Percentiles rank a stretch among this genome's conserved stretches.
Evolutionary conservation across 202 grass and related monocot genomes (phyloP).

Genomic region (Schoenoplectus triqueter): DNA sequence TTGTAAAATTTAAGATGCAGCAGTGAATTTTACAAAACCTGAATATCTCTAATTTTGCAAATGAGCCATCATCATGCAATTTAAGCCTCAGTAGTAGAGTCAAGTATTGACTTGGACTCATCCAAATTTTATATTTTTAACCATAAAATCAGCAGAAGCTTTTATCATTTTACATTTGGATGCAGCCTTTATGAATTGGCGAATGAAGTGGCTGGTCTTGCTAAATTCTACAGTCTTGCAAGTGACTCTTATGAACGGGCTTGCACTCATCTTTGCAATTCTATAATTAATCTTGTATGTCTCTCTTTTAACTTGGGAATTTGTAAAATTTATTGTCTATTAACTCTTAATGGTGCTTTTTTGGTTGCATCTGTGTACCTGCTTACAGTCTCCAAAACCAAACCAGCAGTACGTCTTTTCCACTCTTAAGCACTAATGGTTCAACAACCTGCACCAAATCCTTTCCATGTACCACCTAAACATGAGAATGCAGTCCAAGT

Average conservation of each 20-base stretch:
- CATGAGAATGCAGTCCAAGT: conserved; percentile 4
- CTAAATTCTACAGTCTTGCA: conserved; percentile 91
- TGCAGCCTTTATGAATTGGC: conserved; percentile 98
- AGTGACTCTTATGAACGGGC: conserved; percentile 94
- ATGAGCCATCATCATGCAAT: background rate
- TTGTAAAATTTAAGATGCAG: conserved; percentile 24
- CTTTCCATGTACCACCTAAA: background rate
- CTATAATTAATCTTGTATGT: conserved; percentile 92
- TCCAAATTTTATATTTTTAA: conserved; percentile 22
- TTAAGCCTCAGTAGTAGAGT: background rate
- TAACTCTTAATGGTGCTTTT: conserved; percentile 9
- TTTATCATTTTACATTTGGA: conserved; percentile 42
- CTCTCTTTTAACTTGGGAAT: conserved; percentile 42
- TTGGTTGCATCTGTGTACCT: background rate
- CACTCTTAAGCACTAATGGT: background rate
- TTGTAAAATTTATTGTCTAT: conserved; percentile 5
- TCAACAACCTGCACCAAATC: conserved; percentile 1
- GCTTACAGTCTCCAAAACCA: background rate
- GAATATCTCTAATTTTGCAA: background rate
- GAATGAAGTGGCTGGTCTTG: conserved; percentile 83
- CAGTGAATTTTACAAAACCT: conserved; percentile 3
- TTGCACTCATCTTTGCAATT: conserved; percentile 89
- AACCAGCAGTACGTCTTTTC: background rate
- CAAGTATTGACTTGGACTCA: background rate
- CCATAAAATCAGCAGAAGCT: conserved; percentile 6